phyloP scores from a whole-genome alignment of 1,284 basidiomycete species.

The Coniophora puteana region DNA sequence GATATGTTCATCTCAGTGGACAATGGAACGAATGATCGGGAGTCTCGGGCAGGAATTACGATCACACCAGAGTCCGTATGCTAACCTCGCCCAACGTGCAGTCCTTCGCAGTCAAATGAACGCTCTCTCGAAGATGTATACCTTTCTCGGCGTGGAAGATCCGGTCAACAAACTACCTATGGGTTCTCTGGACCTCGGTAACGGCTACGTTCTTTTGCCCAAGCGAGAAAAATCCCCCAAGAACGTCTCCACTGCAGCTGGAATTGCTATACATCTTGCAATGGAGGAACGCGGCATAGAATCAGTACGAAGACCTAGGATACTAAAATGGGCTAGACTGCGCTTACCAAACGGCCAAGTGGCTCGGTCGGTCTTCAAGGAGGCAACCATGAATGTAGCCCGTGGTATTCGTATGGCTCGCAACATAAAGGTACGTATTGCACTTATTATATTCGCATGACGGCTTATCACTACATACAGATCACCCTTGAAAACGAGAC shows the following conservation, averaged over 20 bases:
- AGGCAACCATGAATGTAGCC: no score
- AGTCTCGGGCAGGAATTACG: conserved; percentile 3
- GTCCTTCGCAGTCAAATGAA: no score
- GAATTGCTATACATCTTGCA: no score
- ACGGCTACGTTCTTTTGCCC: no score
- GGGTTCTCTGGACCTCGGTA: no score
- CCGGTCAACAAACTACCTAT: no score
- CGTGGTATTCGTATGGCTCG: neutral
- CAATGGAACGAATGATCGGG: neutral
- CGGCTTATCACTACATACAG: conserved; percentile 2
- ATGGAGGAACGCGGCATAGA: no score
- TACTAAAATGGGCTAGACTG: neutral
- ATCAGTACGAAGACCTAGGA: neutral
- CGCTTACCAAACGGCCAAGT: neutral
- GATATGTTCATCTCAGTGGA: conserved; percentile 8
- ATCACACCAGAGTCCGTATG: conserved; percentile 1
- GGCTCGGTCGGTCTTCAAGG: neutral
- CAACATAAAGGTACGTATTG: conserved; percentile 1
- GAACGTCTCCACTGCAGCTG: no score
- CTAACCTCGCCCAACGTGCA: conserved; percentile 1
- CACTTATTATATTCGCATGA: no score
- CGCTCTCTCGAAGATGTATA: no score
- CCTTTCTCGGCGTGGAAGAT: no score
- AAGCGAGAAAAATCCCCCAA: no score
- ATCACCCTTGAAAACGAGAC: conserved; percentile 3